phyloP scores from a whole-genome alignment of 805 yeast species.

The Metschnikowia sp. region DNA sequence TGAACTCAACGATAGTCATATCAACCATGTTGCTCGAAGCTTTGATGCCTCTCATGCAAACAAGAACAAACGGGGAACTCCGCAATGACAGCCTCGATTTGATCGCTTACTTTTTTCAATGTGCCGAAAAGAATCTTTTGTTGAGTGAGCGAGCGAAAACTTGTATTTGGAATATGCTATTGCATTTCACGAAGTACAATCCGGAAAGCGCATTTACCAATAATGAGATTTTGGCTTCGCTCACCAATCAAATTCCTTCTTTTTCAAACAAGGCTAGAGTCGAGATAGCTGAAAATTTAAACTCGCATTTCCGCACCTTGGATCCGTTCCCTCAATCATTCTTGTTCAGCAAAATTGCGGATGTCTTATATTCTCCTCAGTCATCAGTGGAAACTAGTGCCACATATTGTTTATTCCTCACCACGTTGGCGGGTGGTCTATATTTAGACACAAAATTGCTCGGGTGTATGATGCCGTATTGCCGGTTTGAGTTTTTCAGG shows the following conservation, averaged over 20 bases:
- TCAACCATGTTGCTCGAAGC: constrained; percentile 1
- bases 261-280: constrained; percentile 21
- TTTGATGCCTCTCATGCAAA: neutral
- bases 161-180: constrained; percentile 30
- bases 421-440: constrained; percentile 25
- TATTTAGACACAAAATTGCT: constrained; percentile 35
- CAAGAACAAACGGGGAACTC: neutral
- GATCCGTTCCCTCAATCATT: neutral
- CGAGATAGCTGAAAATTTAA: constrained; percentile 17
- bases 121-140: constrained; percentile 40
- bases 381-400: constrained; percentile 36
- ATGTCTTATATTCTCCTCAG: constrained; percentile 34
- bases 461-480: constrained; percentile 34
- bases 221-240: constrained; percentile 10
- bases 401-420: constrained; percentile 36
- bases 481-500: constrained; percentile 27
- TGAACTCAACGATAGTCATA: constrained; percentile 30
- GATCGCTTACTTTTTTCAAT: constrained; percentile 39
- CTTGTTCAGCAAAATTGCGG: constrained; percentile 16
- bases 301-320: constrained; percentile 6
- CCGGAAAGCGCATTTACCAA: constrained; percentile 24
- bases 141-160: constrained; percentile 33
- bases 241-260: constrained; percentile 18
- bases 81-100: constrained; percentile 47
- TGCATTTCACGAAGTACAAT: constrained; percentile 22